Evolutionary conservation across 1,139 yeast genomes (phyloP), one percentile per base, ranked within the genome.

Genomic region (Pichia sp.): DNA sequence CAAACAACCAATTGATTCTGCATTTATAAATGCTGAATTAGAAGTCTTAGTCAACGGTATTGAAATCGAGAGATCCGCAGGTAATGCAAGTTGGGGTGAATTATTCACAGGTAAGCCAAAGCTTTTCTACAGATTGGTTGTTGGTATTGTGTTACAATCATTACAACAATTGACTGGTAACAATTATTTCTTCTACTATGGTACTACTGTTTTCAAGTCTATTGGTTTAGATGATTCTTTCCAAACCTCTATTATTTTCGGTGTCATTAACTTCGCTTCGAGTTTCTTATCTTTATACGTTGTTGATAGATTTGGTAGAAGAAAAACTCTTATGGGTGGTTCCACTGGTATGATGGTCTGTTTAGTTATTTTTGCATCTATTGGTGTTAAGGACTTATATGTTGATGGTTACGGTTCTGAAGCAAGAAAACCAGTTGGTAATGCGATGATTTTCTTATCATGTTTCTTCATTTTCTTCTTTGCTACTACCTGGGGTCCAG

Each of bases 401-500:
- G 75, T 77, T 50, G 69, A 78, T 55, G 83, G 76, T 49, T 59
- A 58, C 40, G 67, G 60, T 53, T 52, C 58, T 51, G 56, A 55
- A 40, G 60, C 72, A 30, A 55, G 62, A 42, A 69, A 68, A 55
- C 70, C 82, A 52, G 79, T 84, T 46, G 92, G 92, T 66, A 71
- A 80, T 65, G 86, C 83, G 52, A 76, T 80, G 87, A 83, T 87
- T 64, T 81, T 85, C 59, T 77, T 87, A 58, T 80, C 90, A 29
- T 84, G 92, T 66, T 64, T 85, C 53, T 88, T 80, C 70, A 85
- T 88, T 55, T 83, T 84, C 76, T 82, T 79, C 72, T 87, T 86
- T 64, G 92, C 95, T 35, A 76, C 85, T 37, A 81, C 95, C 8
- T 86, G 95, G 95, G 95, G 90, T 53, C 92, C 95, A 60, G 79